These are phyloP conservation scores for Chrysanthemum makinoi DNA, from an alignment of 129 eudicot species.

Conservation along the genomic window DNA sequence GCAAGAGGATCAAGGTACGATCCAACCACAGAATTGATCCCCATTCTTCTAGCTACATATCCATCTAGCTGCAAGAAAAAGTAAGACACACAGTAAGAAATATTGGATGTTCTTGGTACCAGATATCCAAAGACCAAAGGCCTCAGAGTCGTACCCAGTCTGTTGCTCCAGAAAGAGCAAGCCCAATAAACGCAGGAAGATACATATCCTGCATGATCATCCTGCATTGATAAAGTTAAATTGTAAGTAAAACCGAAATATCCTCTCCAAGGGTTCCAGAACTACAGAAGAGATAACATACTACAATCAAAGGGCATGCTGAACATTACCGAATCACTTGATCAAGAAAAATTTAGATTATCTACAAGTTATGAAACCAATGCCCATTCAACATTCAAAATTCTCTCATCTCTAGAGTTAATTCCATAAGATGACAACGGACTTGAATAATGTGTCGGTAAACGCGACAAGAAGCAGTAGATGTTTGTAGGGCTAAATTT, in stretches of 20 bases:
- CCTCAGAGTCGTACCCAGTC: conserved; percentile 68
- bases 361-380: too few relatives aligned
- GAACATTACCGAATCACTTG: too few relatives aligned
- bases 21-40: conserved; percentile 95
- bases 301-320: too few relatives aligned
- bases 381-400: too few relatives aligned
- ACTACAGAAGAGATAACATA: too few relatives aligned
- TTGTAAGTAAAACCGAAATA: conserved; percentile 10
- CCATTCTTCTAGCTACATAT: conserved; percentile 88
- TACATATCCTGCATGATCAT: conserved; percentile 89
- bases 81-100: background rate
- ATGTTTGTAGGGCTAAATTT: too few relatives aligned
- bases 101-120: background rate
- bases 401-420: too few relatives aligned
- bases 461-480: too few relatives aligned
- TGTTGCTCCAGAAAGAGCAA: conserved; percentile 83
- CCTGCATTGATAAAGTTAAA: conserved; percentile 49
- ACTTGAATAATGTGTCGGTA: too few relatives aligned
- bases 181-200: conserved; percentile 83
- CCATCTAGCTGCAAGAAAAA: conserved; percentile 78
- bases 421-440: too few relatives aligned
- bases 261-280: background rate
- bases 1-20: conserved; percentile 99
- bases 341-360: too few relatives aligned
- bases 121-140: conserved; percentile 17